Conservation (phyloP, 2,329 filamentous ascomycete species). For the Pseudocercospora vitis region DNA sequence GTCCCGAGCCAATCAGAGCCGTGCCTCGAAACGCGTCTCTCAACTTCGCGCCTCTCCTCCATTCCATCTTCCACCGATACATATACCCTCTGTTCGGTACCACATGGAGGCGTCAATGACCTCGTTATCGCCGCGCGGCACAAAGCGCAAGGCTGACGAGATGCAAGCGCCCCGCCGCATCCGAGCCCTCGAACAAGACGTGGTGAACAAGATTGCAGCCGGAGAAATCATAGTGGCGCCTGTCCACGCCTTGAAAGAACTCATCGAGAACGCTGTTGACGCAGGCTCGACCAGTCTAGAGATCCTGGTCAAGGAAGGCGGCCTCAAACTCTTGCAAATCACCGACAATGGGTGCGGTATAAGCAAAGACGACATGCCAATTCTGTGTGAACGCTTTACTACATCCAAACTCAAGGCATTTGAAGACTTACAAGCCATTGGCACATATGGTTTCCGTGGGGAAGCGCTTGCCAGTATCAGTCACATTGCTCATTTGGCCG, state of each 20-base stretch:
- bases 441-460: conserved; percentile 95
- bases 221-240: conserved; percentile 98
- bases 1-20: background rate
- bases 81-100: too few relatives aligned
- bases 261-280: conserved; percentile 96
- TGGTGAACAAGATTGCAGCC: conserved; percentile 97
- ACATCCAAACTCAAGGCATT: conserved; percentile 94
- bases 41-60: background rate
- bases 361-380: conserved; percentile 84
- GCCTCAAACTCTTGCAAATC: conserved; percentile 91
- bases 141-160: conserved; percentile 39
- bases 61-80: background rate
- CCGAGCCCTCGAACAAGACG: conserved; percentile 83
- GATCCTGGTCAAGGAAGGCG: conserved; percentile 89
- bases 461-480: conserved; percentile 97
- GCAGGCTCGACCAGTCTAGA: conserved; percentile 92
- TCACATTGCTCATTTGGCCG: conserved; percentile 92
- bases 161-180: conserved; percentile 48
- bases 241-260: conserved; percentile 91
- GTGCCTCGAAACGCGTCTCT: background rate
- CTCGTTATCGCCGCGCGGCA: conserved; percentile 34
- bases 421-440: conserved; percentile 85
- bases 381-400: conserved; percentile 93
- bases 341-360: conserved; percentile 97
- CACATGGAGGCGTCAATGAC: conserved; percentile 13